Conservation (phyloP, 2,329 filamentous ascomycete genomes). For the Blumeriella jaapii region DNA sequence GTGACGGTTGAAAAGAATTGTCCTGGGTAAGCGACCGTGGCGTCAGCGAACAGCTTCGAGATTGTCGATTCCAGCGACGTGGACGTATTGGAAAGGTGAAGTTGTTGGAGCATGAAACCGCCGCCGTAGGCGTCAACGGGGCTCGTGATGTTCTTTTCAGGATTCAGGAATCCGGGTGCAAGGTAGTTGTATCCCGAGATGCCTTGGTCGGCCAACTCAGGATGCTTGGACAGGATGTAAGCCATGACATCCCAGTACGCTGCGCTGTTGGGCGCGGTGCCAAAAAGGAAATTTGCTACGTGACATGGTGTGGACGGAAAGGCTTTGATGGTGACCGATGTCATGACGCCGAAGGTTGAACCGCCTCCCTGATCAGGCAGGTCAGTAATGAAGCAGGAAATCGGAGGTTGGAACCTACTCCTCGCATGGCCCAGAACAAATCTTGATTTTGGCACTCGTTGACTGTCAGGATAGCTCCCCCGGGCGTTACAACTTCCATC, state of each 20-base stretch:
- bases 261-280: conserved; percentile 25
- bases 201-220: conserved; percentile 37
- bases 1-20: conserved; percentile 15
- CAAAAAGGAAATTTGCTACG: conserved; percentile 25
- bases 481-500: conserved; percentile 43
- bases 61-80: conserved; percentile 24
- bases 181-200: conserved; percentile 39
- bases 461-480: conserved; percentile 37
- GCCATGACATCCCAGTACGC: conserved; percentile 36
- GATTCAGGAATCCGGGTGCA: conserved; percentile 29
- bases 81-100: conserved; percentile 25
- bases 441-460: conserved; percentile 43
- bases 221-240: conserved; percentile 35
- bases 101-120: conserved; percentile 27
- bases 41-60: conserved; percentile 29
- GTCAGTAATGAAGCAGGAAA: background rate
- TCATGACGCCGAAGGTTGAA: conserved; percentile 49
- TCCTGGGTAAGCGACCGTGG: conserved; percentile 26
- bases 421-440: conserved; percentile 53
- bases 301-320: conserved; percentile 30
- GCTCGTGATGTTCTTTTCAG: conserved; percentile 18
- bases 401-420: conserved; percentile 30
- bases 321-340: conserved; percentile 43
- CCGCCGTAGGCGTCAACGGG: conserved; percentile 29
- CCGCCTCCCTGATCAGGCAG: conserved; percentile 42